Evolutionary conservation across 768 basidiomycete genomes (phyloP).

Genomic region (Saitozyma sp.): DNA sequence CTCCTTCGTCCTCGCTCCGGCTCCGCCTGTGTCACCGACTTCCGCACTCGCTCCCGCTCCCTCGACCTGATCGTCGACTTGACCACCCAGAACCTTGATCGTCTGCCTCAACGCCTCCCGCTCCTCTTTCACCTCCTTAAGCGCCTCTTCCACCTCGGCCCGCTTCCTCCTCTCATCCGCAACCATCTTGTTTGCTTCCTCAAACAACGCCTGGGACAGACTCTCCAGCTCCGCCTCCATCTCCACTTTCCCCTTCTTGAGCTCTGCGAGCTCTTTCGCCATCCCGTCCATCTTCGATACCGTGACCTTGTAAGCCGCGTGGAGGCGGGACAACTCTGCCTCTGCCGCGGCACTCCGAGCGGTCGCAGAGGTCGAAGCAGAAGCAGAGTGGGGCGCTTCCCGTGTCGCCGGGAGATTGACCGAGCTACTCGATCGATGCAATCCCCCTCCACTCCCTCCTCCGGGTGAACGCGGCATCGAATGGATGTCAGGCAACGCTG

Average conservation of each 20-base stretch:
- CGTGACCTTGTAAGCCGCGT: slow-evolving; percentile 28
- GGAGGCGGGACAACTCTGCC: slow-evolving; percentile 28
- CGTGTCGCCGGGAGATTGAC: slow-evolving; percentile 10
- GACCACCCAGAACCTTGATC: slow-evolving; percentile 42
- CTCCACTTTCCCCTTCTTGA: slow-evolving; percentile 49
- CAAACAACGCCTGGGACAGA: slow-evolving; percentile 51
- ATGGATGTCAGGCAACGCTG: no score
- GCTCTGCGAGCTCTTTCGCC: slow-evolving; percentile 41
- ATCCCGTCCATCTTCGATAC: slow-evolving; percentile 32
- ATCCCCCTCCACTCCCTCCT: slow-evolving; percentile 10
- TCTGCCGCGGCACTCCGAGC: no score
- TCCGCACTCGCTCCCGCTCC: slow-evolving; percentile 9
- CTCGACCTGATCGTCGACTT: slow-evolving; percentile 22
- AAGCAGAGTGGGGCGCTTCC: no score
- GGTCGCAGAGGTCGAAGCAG: no score
- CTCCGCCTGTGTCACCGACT: slow-evolving; percentile 14
- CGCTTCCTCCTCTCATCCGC: slow-evolving; percentile 47
- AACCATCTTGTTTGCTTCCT: slow-evolving; percentile 55
- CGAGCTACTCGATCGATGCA: slow-evolving; percentile 13
- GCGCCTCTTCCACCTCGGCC: slow-evolving; percentile 44
- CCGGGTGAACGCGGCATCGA: slow-evolving; percentile 6
- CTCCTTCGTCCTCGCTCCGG: slow-evolving; percentile 10
- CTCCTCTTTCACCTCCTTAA: slow-evolving; percentile 46
- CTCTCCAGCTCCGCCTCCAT: slow-evolving; percentile 52
- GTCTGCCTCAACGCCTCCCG: slow-evolving; percentile 36